phyloP scores from a whole-genome alignment of 23 red algal species.

The Gracilariopsis chorda region DNA sequence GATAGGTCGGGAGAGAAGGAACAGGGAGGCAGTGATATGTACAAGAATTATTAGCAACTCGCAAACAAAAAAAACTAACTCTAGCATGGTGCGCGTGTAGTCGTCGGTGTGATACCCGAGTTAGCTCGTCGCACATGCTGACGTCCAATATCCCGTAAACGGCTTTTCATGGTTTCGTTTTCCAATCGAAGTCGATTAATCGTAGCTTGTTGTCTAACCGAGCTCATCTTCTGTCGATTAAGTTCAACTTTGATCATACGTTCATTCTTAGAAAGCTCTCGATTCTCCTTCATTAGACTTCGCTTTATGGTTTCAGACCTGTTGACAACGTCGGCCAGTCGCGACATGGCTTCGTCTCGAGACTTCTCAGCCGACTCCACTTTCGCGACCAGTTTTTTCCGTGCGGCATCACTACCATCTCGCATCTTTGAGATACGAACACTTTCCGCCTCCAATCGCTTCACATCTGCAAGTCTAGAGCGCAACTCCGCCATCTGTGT shows the following conservation, averaged over 20 bases:
- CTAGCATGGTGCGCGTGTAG: background rate
- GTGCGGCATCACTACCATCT: conserved; percentile 38
- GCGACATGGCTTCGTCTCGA: conserved; percentile 24
- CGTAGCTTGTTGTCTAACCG: conserved; percentile 2
- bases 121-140: conserved; percentile 37
- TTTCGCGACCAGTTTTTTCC: conserved; percentile 35
- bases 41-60: background rate
- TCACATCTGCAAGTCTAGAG: conserved; percentile 19
- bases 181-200: conserved; percentile 24
- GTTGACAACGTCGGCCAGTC: conserved; percentile 1
- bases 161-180: conserved; percentile 39
- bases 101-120: conserved; percentile 23
- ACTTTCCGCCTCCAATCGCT: conserved; percentile 46
- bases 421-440: conserved; percentile 25
- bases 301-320: conserved; percentile 6
- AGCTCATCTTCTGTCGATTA: background rate
- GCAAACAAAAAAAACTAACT: background rate
- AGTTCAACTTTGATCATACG: conserved; percentile 8
- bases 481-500: conserved; percentile 19
- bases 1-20: no score
- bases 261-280: conserved; percentile 17
- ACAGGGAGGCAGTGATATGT: background rate
- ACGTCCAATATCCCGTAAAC: conserved; percentile 25
- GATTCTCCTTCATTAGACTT: conserved; percentile 29
- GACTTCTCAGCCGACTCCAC: conserved; percentile 31